These are phyloP conservation scores for Panicum hallii DNA, from an alignment of 202 grass and related monocot species.

Conservation along the genomic window DNA sequence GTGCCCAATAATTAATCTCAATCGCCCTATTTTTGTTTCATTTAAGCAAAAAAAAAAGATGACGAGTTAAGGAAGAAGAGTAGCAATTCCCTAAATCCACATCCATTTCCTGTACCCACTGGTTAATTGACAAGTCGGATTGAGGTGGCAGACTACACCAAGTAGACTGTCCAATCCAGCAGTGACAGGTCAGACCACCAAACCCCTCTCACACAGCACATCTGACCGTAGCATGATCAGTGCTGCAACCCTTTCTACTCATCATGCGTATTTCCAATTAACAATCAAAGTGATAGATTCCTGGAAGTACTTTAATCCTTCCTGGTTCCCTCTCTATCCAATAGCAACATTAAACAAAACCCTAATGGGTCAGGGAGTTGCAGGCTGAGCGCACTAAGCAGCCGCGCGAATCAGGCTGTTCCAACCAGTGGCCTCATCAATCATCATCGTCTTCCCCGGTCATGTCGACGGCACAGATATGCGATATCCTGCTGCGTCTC, in stretches of 20 bases:
- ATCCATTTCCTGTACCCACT: conserved; percentile 19
- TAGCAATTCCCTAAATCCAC: neutral
- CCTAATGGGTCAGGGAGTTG: neutral
- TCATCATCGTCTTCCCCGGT: neutral
- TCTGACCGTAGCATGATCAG: neutral
- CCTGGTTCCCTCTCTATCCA: neutral
- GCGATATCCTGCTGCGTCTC: too few relatives aligned
- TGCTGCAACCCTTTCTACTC: conserved; percentile 1
- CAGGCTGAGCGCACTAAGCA: conserved; percentile 32
- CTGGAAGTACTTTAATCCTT: neutral
- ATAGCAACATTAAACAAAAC: conserved; percentile 22
- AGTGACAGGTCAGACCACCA: conserved; percentile 43
- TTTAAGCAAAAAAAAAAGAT: neutral
- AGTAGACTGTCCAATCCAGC: conserved; percentile 23
- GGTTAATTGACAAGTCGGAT: conserved; percentile 43
- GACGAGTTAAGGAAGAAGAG: neutral
- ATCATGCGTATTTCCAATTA: conserved; percentile 1
- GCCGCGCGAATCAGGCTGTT: conserved; percentile 34
- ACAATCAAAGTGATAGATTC: conserved; percentile 28
- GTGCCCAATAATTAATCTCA: neutral
- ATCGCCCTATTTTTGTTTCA: neutral
- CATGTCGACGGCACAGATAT: neutral
- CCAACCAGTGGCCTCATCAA: conserved; percentile 13
- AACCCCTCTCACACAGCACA: neutral
- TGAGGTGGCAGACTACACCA: conserved; percentile 20